Evolutionary conservation across 2,329 filamentous ascomycete genomes (phyloP).

Genomic region (Colletotrichum lentis): DNA sequence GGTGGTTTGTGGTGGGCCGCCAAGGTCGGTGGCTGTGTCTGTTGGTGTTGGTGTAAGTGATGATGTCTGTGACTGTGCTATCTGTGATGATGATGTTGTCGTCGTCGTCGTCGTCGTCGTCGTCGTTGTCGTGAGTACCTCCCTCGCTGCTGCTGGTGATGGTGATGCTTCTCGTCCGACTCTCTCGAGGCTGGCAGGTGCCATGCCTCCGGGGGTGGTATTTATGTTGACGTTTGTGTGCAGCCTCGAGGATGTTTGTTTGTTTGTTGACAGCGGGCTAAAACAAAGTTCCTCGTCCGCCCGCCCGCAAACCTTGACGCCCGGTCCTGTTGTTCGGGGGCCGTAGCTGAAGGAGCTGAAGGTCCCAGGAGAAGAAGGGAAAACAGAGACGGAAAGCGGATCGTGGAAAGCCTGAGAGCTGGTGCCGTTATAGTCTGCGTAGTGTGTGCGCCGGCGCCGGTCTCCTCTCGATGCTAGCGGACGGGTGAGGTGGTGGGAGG

Average conservation of each 20-base stretch:
- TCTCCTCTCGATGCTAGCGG: slow-evolving; percentile 12
- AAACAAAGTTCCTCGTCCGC: slow-evolving; percentile 6
- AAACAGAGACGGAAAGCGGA: not conserved
- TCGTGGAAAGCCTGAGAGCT: not conserved
- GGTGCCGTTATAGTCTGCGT: slow-evolving; percentile 20
- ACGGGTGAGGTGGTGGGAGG: slow-evolving; percentile 2
- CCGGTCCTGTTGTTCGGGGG: not conserved
- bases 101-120: not conserved
- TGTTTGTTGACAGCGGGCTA: slow-evolving; percentile 29
- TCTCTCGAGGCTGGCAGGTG: slow-evolving; percentile 21
- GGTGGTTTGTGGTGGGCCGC: slow-evolving; percentile 2
- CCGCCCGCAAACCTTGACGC: not conserved
- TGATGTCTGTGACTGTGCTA: not conserved
- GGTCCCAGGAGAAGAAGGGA: too few species aligned
- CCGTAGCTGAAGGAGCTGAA: slow-evolving; percentile 1
- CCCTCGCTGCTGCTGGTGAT: not conserved
- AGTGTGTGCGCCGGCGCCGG: slow-evolving; percentile 20
- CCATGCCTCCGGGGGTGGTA: slow-evolving; percentile 25
- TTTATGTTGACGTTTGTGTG: slow-evolving; percentile 33
- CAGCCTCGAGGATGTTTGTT: not conserved
- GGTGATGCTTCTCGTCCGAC: slow-evolving; percentile 4
- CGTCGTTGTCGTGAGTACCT: not conserved
- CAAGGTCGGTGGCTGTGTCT: slow-evolving; percentile 4
- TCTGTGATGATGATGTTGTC: not conserved
- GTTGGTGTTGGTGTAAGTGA: slow-evolving; percentile 2